Conservation (phyloP, 257 asterid genomes). For the Salvia rosmarinus region DNA sequence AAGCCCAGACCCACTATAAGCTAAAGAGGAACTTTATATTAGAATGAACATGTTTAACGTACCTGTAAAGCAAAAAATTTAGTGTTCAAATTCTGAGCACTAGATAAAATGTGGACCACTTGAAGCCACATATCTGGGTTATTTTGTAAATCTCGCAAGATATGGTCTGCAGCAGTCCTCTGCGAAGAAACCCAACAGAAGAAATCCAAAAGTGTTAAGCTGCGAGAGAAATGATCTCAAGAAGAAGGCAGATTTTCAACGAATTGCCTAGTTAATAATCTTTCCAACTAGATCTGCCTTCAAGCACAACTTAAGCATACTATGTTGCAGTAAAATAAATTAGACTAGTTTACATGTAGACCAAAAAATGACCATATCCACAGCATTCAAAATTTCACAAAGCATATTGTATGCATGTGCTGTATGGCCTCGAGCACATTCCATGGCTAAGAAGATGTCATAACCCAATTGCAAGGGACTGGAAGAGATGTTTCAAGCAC, state of each 20-base stretch:
- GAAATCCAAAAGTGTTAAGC: conserved; percentile 17
- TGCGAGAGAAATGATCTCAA: not conserved
- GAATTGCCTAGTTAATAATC: not conserved
- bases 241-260: not conserved
- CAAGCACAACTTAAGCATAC: conserved; percentile 14
- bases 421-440: not conserved
- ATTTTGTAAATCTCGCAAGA: conserved; percentile 90
- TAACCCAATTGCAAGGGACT: not conserved
- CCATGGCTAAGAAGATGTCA: conserved; percentile 1
- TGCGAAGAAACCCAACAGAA: conserved; percentile 41
- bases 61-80: conserved; percentile 96
- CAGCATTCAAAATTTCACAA: conserved; percentile 3
- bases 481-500: not conserved
- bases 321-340: not conserved
- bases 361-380: conserved; percentile 5
- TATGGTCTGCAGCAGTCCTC: conserved; percentile 94
- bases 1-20: conserved; percentile 13
- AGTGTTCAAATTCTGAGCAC: conserved; percentile 78
- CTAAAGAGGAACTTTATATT: conserved; percentile 3
- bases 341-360: not conserved
- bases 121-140: conserved; percentile 99
- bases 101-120: conserved; percentile 95
- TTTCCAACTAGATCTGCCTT: not conserved
- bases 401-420: not conserved
- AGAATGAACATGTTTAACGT: conserved; percentile 28